Conservation (phyloP, 2,329 filamentous ascomycete species). For the Clarireedia monteithiana region DNA sequence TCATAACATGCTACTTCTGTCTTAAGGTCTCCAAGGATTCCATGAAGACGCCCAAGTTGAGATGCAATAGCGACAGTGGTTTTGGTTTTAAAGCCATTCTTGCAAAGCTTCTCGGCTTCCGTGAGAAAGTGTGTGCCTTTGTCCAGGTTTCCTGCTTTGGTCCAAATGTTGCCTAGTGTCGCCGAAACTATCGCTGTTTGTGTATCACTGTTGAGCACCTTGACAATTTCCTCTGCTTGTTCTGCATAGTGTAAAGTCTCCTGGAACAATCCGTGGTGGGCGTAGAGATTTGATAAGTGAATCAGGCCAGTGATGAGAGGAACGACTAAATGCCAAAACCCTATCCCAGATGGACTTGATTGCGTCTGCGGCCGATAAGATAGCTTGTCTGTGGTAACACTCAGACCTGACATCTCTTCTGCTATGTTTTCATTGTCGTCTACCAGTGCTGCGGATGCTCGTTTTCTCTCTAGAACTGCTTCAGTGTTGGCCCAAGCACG, state of each 20-base stretch:
- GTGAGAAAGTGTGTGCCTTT: conserved; percentile 49
- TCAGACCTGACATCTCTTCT: conserved; percentile 29
- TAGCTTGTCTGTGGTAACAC: conserved; percentile 32
- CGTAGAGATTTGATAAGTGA: conserved; percentile 70
- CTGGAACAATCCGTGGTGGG: conserved; percentile 76
- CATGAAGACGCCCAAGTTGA: conserved; percentile 46
- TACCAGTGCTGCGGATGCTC: not conserved
- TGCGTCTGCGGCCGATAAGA: conserved; percentile 29
- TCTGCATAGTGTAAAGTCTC: conserved; percentile 86
- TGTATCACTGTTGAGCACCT: conserved; percentile 21
- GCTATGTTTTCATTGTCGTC: conserved; percentile 23
- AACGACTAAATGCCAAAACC: conserved; percentile 73
- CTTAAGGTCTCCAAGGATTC: conserved; percentile 37
- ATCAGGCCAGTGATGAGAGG: conserved; percentile 64
- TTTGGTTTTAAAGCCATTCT: conserved; percentile 36
- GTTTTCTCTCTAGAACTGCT: conserved; percentile 12
- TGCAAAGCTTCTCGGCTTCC: conserved; percentile 45
- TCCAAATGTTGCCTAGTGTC: conserved; percentile 47
- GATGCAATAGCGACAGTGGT: conserved; percentile 44
- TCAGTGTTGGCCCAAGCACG: conserved; percentile 34
- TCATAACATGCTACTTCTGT: conserved; percentile 42
- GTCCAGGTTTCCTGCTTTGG: conserved; percentile 49
- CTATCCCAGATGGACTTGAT: conserved; percentile 45
- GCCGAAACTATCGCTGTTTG: conserved; percentile 46
- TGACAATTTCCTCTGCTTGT: conserved; percentile 69